phyloP scores from a whole-genome alignment of 192 early-diverging fungal species.

The Coemansia sp. region DNA sequence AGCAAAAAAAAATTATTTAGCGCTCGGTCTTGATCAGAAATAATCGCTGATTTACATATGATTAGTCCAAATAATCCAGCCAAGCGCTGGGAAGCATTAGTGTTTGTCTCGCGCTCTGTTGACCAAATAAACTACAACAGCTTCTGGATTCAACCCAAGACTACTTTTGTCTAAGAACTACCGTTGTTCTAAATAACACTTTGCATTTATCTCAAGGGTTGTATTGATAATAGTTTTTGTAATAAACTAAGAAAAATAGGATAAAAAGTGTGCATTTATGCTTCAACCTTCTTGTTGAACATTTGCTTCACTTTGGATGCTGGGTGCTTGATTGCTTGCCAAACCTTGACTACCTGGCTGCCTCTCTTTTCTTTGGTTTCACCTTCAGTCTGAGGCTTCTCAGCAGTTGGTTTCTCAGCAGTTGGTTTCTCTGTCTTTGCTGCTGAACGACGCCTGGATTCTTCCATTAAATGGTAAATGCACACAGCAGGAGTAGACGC shows the following conservation, averaged over 20 bases:
- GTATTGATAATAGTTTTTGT: background rate
- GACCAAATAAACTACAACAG: background rate
- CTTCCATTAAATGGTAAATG: conserved; percentile 50
- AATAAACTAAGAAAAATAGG: background rate
- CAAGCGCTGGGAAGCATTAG: background rate
- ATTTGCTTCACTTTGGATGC: conserved; percentile 4
- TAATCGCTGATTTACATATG: no score
- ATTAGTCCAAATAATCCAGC: background rate
- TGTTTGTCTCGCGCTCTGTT: background rate
- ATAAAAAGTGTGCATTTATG: background rate
- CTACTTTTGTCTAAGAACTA: no score
- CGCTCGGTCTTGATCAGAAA: no score
- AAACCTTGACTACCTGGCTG: conserved; percentile 6
- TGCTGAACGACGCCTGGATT: conserved; percentile 6
- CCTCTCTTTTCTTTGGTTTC: background rate
- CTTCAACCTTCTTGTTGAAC: background rate
- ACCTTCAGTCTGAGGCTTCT: background rate
- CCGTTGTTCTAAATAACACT: no score
- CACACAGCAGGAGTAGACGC: conserved; percentile 40
- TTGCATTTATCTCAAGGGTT: no score
- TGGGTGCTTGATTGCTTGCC: conserved; percentile 1
- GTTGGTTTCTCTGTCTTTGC: background rate
- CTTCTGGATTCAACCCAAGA: background rate
- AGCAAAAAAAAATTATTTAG: conserved; percentile 8
- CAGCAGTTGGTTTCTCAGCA: background rate